A percentile compares a stretch with the other conserved stretches of the same genome.
These are phyloP conservation scores for Cornus controversa DNA, from an alignment of 148 eudicot species.

Conservation along the genomic window DNA sequence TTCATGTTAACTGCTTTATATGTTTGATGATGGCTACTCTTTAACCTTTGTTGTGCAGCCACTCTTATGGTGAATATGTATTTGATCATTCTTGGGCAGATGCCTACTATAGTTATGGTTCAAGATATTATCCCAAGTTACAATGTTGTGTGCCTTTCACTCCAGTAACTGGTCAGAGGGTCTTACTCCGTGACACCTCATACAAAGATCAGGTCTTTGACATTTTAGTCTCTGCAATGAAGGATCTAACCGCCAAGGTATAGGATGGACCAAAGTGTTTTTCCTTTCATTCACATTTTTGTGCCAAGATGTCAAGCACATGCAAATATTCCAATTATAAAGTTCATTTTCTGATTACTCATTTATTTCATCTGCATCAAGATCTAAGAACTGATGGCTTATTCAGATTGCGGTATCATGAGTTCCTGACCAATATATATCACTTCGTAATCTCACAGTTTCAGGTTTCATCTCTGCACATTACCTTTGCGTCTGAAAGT, in stretches of 20 bases:
- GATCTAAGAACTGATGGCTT: conserved; percentile 7
- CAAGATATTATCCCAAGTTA: conserved; percentile 90
- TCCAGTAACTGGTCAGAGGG: conserved; percentile 92
- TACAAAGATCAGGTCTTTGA: conserved; percentile 71
- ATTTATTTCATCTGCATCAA: neutral
- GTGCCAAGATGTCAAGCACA: neutral
- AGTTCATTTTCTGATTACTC: no score
- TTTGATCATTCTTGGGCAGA: conserved; percentile 99
- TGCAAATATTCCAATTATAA: neutral
- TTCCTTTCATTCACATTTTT: neutral
- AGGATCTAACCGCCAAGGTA: conserved; percentile 80
- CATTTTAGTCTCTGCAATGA: conserved; percentile 73
- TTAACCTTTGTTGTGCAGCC: conserved; percentile 55
- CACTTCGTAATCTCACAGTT: conserved; percentile 43
- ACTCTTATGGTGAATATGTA: conserved; percentile 95
- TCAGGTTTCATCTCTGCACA: conserved; percentile 88
- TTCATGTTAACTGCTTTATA: neutral
- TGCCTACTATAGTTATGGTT: conserved; percentile 82
- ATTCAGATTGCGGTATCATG: conserved; percentile 13
- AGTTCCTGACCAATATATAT: conserved; percentile 6
- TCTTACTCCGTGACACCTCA: conserved; percentile 65
- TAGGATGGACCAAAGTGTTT: neutral
- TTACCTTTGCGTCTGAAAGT: conserved; percentile 74
- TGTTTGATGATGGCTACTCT: conserved; percentile 12
- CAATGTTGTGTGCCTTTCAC: conserved; percentile 93